These are phyloP conservation scores for Saccharomycopsis hybrid DNA, from an alignment of 1,139 yeast genomes.

Conservation along the genomic window DNA sequence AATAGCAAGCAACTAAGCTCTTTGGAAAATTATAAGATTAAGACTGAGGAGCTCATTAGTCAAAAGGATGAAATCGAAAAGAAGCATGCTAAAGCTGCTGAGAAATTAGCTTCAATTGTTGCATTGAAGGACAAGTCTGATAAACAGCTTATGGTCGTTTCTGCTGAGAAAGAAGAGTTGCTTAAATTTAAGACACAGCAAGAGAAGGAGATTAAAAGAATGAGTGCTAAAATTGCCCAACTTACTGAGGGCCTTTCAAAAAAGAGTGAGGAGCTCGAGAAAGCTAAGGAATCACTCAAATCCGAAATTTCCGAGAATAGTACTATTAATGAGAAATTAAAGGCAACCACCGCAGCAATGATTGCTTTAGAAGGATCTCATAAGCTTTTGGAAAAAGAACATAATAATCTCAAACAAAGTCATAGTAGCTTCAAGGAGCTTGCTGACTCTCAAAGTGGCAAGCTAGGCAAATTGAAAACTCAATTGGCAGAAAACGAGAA, in stretches of 20 bases:
- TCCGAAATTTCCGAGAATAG: not conserved
- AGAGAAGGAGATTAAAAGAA: not conserved
- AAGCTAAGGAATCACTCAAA: too few species aligned
- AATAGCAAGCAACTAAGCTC: too few species aligned
- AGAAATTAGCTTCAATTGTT: not conserved
- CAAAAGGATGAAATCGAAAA: not conserved
- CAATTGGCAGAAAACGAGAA: not conserved
- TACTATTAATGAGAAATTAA: constrained; percentile 8
- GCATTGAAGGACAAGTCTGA: not conserved
- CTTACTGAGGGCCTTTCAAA: not conserved
- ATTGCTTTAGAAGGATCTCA: constrained; percentile 14
- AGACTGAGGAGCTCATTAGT: not conserved
- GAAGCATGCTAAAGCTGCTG: not conserved
- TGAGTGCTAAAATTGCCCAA: not conserved
- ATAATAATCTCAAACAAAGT: not conserved
- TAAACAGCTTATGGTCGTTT: not conserved
- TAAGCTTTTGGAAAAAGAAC: constrained; percentile 2
- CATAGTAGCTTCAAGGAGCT: not conserved
- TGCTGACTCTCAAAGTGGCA: not conserved
- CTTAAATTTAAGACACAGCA: not conserved
- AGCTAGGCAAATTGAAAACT: not conserved
- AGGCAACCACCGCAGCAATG: constrained; percentile 6
- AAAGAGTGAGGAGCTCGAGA: not conserved
- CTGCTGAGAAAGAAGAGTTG: not conserved
- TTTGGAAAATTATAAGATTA: too few species aligned